phyloP scores from a whole-genome alignment of 805 yeast genomes.

The Hanseniaspora pseudoguilliermondii region DNA sequence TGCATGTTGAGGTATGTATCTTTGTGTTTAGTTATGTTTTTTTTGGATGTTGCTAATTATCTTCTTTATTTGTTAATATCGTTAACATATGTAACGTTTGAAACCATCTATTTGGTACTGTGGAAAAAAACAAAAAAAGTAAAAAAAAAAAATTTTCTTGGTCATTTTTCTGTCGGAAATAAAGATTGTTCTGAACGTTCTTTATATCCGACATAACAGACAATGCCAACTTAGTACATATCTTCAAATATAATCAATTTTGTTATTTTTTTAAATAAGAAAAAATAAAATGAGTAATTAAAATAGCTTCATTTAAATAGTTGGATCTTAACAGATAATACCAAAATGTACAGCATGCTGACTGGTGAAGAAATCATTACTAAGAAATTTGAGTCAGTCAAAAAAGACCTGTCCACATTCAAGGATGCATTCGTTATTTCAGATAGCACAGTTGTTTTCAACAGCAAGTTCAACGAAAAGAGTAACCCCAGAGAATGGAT shows the following conservation, averaged over 20 bases:
- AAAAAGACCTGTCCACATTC: background rate
- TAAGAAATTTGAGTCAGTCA: background rate
- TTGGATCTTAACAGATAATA: no score
- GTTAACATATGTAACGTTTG: no score
- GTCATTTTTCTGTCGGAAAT: no score
- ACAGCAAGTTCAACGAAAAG: background rate
- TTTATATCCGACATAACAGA: background rate
- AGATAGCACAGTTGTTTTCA: background rate
- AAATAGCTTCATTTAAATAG: no score
- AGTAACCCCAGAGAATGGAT: conserved; percentile 1
- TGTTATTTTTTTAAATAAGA: no score
- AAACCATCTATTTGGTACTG: no score
- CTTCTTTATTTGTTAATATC: background rate
- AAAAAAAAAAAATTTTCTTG: no score
- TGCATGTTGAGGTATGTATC: background rate
- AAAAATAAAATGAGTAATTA: no score
- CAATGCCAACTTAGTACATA: no score
- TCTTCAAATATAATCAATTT: no score
- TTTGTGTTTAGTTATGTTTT: background rate
- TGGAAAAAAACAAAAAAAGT: no score
- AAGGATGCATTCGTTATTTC: background rate
- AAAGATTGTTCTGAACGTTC: no score
- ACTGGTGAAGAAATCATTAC: background rate
- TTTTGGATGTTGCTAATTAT: background rate
- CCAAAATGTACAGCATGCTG: background rate